Conservation (phyloP, 805 yeast genomes). For the Nakazawaea peltata region DNA sequence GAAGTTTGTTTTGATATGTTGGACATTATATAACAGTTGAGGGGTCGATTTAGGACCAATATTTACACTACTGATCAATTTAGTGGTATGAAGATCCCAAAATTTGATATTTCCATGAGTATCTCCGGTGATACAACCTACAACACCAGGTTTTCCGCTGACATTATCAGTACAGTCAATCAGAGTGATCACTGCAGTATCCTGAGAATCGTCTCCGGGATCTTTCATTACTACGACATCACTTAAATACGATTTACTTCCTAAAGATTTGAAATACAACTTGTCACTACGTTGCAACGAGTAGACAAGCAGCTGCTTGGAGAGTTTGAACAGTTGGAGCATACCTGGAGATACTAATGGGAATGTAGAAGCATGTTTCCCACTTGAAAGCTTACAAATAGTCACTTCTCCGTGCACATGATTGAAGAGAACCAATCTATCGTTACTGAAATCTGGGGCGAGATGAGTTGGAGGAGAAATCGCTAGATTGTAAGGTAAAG, state of each 20-base stretch:
- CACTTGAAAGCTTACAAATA: constrained; percentile 16
- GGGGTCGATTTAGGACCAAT: too few species aligned
- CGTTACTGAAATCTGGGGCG: constrained; percentile 19
- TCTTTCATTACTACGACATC: not conserved
- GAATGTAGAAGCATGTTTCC: constrained; percentile 15
- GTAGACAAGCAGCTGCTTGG: constrained; percentile 9
- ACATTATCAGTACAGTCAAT: constrained; percentile 13
- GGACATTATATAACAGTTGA: too few species aligned
- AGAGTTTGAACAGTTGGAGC: constrained; percentile 20
- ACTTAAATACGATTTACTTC: not conserved
- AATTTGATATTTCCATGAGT: constrained; percentile 19
- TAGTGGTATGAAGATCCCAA: constrained; percentile 22
- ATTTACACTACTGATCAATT: too few species aligned
- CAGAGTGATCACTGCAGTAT: constrained; percentile 12
- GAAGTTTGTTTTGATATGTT: constrained; percentile 21
- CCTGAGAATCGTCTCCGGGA: not conserved
- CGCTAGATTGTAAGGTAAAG: too few species aligned
- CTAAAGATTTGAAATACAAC: not conserved
- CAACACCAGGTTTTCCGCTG: constrained; percentile 17
- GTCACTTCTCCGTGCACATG: constrained; percentile 18
- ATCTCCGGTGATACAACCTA: constrained; percentile 24
- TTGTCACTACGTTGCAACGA: not conserved
- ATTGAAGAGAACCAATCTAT: constrained; percentile 17
- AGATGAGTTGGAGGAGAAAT: too few species aligned
- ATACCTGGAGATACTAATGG: constrained; percentile 11